These are phyloP conservation scores for Jacaranda mimosifolia DNA, from an alignment of 257 asterid species.

Conservation along the genomic window DNA sequence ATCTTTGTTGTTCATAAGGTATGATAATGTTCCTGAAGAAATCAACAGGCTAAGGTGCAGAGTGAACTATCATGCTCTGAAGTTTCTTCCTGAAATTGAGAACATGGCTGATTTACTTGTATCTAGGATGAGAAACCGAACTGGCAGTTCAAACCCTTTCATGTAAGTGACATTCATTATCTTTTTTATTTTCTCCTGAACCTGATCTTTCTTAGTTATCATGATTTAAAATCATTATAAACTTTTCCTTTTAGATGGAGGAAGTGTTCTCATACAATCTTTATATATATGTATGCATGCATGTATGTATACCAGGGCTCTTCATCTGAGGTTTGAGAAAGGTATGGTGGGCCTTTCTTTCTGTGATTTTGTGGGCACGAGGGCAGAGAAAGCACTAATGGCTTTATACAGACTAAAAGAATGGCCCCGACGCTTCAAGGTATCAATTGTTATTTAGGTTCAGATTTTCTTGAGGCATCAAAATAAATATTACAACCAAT, in stretches of 20 bases:
- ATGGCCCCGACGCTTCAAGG: slow-evolving; percentile 99
- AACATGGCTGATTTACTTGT: slow-evolving; percentile 94
- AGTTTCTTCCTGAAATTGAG: slow-evolving; percentile 95
- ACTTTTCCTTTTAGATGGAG: slow-evolving; percentile 15
- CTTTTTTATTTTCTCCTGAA: slow-evolving; percentile 23
- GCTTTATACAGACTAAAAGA: slow-evolving; percentile 89
- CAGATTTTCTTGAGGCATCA: slow-evolving; percentile 2
- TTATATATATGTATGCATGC: neutral
- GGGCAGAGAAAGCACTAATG: slow-evolving; percentile 93
- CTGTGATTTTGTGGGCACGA: slow-evolving; percentile 97
- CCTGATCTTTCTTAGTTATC: slow-evolving; percentile 24
- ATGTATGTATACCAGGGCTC: slow-evolving; percentile 75
- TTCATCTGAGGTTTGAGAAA: slow-evolving; percentile 97
- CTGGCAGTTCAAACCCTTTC: slow-evolving; percentile 89
- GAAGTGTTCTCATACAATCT: slow-evolving; percentile 10
- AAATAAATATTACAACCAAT: neutral
- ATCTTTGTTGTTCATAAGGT: slow-evolving; percentile 57
- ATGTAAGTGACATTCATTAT: slow-evolving; percentile 61
- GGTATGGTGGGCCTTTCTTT: slow-evolving; percentile 99
- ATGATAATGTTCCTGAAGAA: slow-evolving; percentile 96
- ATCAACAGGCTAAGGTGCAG: slow-evolving; percentile 97
- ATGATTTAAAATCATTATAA: neutral
- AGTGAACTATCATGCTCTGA: slow-evolving; percentile 97
- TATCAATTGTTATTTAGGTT: slow-evolving; percentile 29
- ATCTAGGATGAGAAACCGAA: slow-evolving; percentile 97